A percentile compares a stretch with the other conserved stretches of the same genome.
Evolutionary conservation across 495 filamentous ascomycete species (phyloP).

Genomic region (Tuber umbilicatum): DNA sequence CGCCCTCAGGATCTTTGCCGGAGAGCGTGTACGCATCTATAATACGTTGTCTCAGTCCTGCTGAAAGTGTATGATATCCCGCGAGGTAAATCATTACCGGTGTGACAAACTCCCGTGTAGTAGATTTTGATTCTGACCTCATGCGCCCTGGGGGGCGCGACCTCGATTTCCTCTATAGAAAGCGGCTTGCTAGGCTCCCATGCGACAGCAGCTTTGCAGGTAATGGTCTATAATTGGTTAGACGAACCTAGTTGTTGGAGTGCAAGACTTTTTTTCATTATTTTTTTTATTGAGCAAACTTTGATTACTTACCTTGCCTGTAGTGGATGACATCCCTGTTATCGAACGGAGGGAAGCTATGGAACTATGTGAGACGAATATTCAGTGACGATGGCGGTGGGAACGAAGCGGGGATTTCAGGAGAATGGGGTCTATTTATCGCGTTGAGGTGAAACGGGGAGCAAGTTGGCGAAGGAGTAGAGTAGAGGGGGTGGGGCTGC

Average conservation of each 20-base stretch:
- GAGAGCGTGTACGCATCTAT: conserved; percentile 93
- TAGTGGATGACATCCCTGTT: conserved; percentile 32
- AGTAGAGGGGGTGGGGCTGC: conserved; percentile 22
- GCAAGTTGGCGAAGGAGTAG: background rate
- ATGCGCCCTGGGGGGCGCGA: conserved; percentile 80
- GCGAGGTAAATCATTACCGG: conserved; percentile 53
- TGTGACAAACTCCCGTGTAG: conserved; percentile 98
- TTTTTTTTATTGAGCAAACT: background rate
- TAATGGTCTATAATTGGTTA: conserved; percentile 56
- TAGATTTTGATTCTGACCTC: conserved; percentile 94
- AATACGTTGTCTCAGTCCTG: conserved; percentile 32
- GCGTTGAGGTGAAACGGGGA: conserved; percentile 21
- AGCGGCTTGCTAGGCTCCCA: conserved; percentile 92
- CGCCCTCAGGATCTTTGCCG: conserved; percentile 95
- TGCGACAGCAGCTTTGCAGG: conserved; percentile 82
- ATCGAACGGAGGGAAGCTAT: background rate
- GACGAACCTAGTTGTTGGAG: background rate
- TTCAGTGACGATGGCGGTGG: background rate
- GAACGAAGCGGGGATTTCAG: conserved; percentile 3
- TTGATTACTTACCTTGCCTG: conserved; percentile 34
- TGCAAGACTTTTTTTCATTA: background rate
- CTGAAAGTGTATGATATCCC: conserved; percentile 22
- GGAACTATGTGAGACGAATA: background rate
- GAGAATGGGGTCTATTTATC: conserved; percentile 11
- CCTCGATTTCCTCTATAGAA: conserved; percentile 84